phyloP scores from a whole-genome alignment of 2,329 filamentous ascomycete genomes.

The Blastomyces gilchristii region DNA sequence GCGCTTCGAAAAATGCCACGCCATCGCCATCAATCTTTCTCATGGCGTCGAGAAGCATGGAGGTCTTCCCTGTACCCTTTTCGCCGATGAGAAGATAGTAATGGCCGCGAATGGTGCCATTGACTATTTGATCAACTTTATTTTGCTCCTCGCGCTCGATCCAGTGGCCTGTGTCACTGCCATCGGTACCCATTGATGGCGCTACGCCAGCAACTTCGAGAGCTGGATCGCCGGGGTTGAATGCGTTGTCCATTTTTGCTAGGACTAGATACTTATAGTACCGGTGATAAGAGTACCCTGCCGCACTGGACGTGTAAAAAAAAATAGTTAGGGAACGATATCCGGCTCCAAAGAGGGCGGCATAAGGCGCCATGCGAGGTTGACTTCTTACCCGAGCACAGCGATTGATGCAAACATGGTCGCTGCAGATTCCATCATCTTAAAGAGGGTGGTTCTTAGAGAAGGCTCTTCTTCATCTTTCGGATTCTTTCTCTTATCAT shows the following conservation, averaged over 20 bases:
- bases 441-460: constrained; percentile 37
- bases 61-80: constrained; percentile 93
- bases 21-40: constrained; percentile 79
- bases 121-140: constrained; percentile 71
- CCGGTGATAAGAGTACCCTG: constrained; percentile 68
- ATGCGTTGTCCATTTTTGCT: constrained; percentile 87
- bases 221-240: constrained; percentile 82
- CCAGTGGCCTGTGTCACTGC: constrained; percentile 56
- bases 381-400: constrained; percentile 49
- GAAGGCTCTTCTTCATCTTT: constrained; percentile 22
- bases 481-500: constrained; percentile 18
- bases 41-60: constrained; percentile 95
- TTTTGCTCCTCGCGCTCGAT: constrained; percentile 72
- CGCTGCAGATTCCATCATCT: constrained; percentile 63
- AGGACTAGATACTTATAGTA: constrained; percentile 84
- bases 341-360: constrained; percentile 39
- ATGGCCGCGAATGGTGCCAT: constrained; percentile 62
- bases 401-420: constrained; percentile 67
- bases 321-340: constrained; percentile 5
- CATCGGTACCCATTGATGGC: constrained; percentile 29
- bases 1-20: constrained; percentile 91
- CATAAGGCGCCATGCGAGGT: not conserved
- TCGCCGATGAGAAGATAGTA: constrained; percentile 90
- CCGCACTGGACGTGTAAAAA: constrained; percentile 30
- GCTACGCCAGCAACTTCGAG: constrained; percentile 61